Base-by-base conservation (phyloP, 176 grass and related monocot species). In the Eleusine coracana region DNA sequence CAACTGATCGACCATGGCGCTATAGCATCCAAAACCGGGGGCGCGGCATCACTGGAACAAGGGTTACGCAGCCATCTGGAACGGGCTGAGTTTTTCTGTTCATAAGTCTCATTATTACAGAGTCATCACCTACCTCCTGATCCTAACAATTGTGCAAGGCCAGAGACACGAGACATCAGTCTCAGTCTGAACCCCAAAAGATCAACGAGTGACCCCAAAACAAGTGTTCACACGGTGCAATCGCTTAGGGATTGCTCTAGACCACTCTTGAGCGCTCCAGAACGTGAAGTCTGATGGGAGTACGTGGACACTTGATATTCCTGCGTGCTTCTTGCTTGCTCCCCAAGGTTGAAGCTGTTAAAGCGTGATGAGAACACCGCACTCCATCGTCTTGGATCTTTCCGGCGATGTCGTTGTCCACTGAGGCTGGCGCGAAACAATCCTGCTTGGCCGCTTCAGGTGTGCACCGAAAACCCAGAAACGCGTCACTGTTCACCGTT, bases 311-410 rank as follows among this genome's bases (percentile, higher is more conserved):
- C 56, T 8, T 21, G 21, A 59, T 7, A 10, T 10, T 59, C 56
- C 7, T 59, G 55, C 55, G 55, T 59, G 6, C 1, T 23, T 10
- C 56, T 23, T 59, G 56, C 56, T 59, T 59, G 56, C 56, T 59
- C 56, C 56, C 51, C 62, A 89, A 84, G 87, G 41, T 68, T 44
- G 31, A 67, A 58, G 80, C 7, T 48, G 17, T 45, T 36, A 65
- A 20, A 25, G 18, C 74, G 56, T 16, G 45, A 27, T 68, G 65
- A 42, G 5, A 46, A 70, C 54, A 66, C 31, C 17, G 23, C 13
- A 41, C 50, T 5, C 36, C 1, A 29, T 27, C 38, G 16, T 7
- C 1, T 13, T 16, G 31, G 52, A 78, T 52, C 31, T 65, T 75
- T 14, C 29, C 27, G 82, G 50, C 61, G 6, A 39, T 42, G 79